Conservation (phyloP, 345 rosid species). For the Rhodomyrtus tomentosa region DNA sequence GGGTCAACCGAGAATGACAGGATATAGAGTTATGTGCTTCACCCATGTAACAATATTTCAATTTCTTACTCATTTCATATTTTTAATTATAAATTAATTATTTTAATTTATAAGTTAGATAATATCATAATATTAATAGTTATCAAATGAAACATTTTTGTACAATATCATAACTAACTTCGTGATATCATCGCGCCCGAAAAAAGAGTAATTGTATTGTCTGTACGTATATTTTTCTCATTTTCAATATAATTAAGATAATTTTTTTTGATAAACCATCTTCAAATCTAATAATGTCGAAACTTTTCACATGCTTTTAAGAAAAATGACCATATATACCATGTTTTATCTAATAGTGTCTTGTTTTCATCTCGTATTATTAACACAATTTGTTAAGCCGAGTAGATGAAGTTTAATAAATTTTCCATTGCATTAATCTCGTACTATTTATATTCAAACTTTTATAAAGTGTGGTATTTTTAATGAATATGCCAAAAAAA, state of each 20-base stretch:
- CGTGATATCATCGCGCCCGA: background rate
- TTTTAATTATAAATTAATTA: background rate
- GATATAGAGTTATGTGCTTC: background rate
- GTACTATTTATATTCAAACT: background rate
- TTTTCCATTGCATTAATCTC: background rate
- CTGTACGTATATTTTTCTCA: fast-evolving
- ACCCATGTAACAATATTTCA: background rate
- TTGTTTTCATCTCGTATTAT: background rate
- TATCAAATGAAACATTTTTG: background rate
- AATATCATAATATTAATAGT: too few species aligned
- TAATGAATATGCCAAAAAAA: background rate
- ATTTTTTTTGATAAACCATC: fast-evolving
- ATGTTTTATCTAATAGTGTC: too few species aligned
- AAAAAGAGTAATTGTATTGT: too few species aligned
- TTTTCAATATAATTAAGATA: background rate
- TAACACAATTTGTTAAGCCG: background rate
- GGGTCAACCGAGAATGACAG: background rate
- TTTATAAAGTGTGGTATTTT: background rate
- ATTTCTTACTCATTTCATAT: background rate
- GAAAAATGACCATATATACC: fast-evolving
- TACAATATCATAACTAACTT: background rate
- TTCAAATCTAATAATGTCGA: background rate
- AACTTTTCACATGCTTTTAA: too few species aligned
- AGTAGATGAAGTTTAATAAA: background rate
- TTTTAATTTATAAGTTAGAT: background rate